A percentile compares a stretch with the other conserved stretches of the same genome.
These are phyloP conservation scores for Aureobasidium vineae DNA, from an alignment of 2,329 filamentous ascomycete species.

Conservation along the genomic window DNA sequence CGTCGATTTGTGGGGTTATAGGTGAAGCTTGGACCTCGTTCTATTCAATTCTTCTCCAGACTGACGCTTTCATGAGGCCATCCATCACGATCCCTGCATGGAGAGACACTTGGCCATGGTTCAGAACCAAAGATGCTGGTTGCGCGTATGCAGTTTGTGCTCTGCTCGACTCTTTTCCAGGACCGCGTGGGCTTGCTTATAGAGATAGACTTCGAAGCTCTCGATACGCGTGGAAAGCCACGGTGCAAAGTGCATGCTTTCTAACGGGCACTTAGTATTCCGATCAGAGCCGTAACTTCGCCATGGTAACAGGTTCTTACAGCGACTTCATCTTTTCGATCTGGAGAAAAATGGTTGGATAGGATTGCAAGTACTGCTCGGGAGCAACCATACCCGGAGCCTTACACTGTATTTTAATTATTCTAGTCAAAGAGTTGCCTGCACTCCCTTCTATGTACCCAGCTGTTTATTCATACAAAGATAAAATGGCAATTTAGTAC, in stretches of 20 bases:
- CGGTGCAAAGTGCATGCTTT: neutral
- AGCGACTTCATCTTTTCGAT: neutral
- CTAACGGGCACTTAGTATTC: slow-evolving; percentile 6
- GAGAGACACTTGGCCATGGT: neutral
- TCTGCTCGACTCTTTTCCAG: neutral
- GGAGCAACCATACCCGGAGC: neutral
- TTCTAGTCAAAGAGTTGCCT: neutral
- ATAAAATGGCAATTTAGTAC: no score
- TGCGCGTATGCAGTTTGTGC: neutral
- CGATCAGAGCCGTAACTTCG: neutral
- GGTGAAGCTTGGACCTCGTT: slow-evolving; percentile 1
- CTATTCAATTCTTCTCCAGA: neutral
- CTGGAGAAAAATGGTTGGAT: neutral
- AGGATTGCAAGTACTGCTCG: slow-evolving; percentile 1
- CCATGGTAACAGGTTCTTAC: slow-evolving; percentile 7
- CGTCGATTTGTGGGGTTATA: neutral
- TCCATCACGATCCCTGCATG: neutral
- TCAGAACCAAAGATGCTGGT: no score
- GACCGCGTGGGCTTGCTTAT: neutral
- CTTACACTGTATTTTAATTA: neutral
- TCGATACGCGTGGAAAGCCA: slow-evolving; percentile 22
- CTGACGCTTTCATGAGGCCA: neutral
- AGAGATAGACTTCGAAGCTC: neutral
- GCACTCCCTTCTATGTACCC: slow-evolving; percentile 5
- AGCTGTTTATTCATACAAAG: neutral